Evolutionary conservation across 108 stramenopile genomes (phyloP), one percentile per base, ranked within the genome.

Genomic region (Nitzschia palea): DNA sequence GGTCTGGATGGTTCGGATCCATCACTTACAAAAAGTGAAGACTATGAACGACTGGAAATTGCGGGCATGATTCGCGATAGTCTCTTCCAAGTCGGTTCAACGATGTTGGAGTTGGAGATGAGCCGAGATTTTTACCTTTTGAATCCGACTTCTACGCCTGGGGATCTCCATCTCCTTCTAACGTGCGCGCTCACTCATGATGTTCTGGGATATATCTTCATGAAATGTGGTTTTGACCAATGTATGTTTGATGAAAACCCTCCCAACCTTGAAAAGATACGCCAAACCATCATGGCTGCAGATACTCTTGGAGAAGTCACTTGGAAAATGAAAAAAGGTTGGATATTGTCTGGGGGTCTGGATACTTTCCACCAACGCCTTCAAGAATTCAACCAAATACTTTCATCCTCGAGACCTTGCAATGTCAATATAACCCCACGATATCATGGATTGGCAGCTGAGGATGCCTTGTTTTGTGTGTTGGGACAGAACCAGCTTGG

Each of bases 401-500:
- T 42, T 26, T 34, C 6, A 34, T 1, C 40, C 4, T n/a, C 1
- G 14, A 14, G 0, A 40, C 20, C 4, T 0, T 42, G 36, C 26
- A 22, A 18, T 4, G 2, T 25, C 18, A 9, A 26, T 60, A 40
- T 40, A 5, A 33, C 15, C 12, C 59, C 59, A 1, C 18, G 6
- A 5, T 60, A 60, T 26, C 59, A 36, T 34, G 59, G 59, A 9
- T 20, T 60, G 1, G 25, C 26, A n/a, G 59, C 40, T 1, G 59
- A 40, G 87, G 87, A n/a, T 77, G 84, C 0, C 50, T 85, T 25
- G 80, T 69, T 14, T 65, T 85, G 5, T 68, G 71, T 0, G 0
- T 83, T 18, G 87, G 87, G 22, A 4, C 76, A 17, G 62, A 85
- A n/a, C 60, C 56, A 18, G 73, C 67, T 4, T 83, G 87, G 82